Evolutionary conservation across 2,329 filamentous ascomycete genomes (phyloP).

Genomic region (Paecilomyces variotii): DNA sequence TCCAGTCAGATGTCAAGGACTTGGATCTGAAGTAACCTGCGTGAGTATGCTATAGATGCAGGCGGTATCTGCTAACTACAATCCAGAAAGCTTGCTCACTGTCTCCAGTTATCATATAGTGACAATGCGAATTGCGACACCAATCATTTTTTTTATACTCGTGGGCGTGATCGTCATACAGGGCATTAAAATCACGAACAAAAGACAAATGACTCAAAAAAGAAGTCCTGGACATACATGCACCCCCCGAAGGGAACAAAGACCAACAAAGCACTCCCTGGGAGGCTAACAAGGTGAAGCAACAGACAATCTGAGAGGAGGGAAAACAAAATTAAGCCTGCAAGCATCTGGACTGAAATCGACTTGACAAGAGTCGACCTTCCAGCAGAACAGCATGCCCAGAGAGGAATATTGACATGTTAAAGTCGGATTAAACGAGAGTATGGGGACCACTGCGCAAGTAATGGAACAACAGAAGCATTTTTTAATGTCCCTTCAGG

Average conservation of each 20-base stretch:
- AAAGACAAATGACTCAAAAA: background rate
- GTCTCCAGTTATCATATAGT: background rate
- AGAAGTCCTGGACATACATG: background rate
- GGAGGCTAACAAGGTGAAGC: background rate
- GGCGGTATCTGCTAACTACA: no score
- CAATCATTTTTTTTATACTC: background rate
- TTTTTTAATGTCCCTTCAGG: background rate
- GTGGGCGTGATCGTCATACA: background rate
- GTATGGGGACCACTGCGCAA: background rate
- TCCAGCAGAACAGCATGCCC: background rate
- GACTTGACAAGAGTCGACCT: background rate
- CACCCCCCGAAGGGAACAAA: background rate
- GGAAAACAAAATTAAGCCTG: background rate
- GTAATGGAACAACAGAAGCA: background rate
- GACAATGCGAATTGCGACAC: background rate
- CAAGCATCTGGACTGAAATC: background rate
- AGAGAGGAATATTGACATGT: background rate
- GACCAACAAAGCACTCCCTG: background rate
- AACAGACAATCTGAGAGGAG: background rate
- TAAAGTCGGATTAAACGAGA: slow-evolving; percentile 1
- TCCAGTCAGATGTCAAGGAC: no score
- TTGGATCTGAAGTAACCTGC: no score
- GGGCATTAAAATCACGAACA: background rate
- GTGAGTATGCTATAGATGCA: no score
- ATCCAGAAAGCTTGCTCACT: no score